Base-by-base conservation (phyloP, 495 filamentous ascomycete species). In the Podospora pseudocomata region DNA sequence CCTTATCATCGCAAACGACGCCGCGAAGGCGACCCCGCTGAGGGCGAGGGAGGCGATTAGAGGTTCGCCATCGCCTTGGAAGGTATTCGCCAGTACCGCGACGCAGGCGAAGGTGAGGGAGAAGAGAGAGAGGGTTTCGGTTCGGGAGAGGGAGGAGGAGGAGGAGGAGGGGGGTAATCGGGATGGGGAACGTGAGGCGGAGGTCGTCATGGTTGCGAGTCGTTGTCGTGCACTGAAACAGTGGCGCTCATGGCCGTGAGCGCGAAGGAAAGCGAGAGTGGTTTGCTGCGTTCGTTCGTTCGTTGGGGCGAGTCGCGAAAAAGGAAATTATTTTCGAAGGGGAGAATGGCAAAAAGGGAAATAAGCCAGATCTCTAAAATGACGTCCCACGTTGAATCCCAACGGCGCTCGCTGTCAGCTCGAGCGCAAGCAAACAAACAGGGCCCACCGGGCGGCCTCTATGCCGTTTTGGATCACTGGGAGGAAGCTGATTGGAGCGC, bases 21-120 rank as follows among this genome's bases (percentile, higher is more conserved):
- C 85, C 5, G 90, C 81, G 76, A 96, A 99, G 4, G 91, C 92
- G 66, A 97, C 84, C 13, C 90, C 89, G 73, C 91, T 91, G 71
- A 98, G 89, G 5, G 93, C 93, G 54, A 96, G 81, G 16, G 93
- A 96, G 7, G 92, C 93, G 68, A 96, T 83, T 65, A 99, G 83
- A 18, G 96, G 96, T 72, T 92, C 92, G 72, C 93, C 94, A 76
- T 97, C 93, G 67, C 78, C 81, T 59, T 83, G 79, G 76, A 97
- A 91, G 59, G 93, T 93, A 80, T 94, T 93, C 65, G 86, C 83
- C 64, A 98, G 84, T 68, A 97, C 82, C 68, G 85, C 89, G 67
- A 91, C 73, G 76, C 90, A 94, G 55, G 87, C 87, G 66, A 86
- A 84, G 61, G 86, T 85, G 53, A 98, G 83, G 9, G 87, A 75